Conservation (phyloP, 2,329 filamentous ascomycete species). For the Exophiala dermatitidis region DNA sequence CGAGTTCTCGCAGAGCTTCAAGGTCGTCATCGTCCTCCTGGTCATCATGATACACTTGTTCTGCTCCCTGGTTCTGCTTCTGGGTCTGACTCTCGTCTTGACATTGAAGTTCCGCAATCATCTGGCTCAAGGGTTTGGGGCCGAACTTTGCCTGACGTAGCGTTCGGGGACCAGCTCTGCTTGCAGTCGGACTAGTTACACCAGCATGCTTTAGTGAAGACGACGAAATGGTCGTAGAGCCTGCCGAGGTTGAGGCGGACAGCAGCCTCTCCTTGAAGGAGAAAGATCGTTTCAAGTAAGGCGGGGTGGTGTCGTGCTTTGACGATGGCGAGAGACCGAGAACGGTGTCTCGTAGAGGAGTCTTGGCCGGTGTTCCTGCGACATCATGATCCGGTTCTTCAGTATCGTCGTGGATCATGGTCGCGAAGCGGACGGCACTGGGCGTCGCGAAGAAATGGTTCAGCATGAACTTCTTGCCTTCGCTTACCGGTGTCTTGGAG, state of each 20-base stretch:
- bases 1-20: slow-evolving; percentile 40
- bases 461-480: slow-evolving; percentile 40
- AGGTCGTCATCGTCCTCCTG: slow-evolving; percentile 41
- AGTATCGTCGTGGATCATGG: slow-evolving; percentile 27
- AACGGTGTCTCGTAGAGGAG: slow-evolving; percentile 14
- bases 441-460: slow-evolving; percentile 42
- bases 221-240: background rate
- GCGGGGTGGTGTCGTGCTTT: slow-evolving; percentile 18
- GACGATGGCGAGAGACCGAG: slow-evolving; percentile 8
- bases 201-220: background rate
- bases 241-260: slow-evolving; percentile 17
- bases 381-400: slow-evolving; percentile 3
- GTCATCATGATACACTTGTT: slow-evolving; percentile 30
- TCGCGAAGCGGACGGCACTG: slow-evolving; percentile 38
- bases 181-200: slow-evolving; percentile 6
- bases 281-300: slow-evolving; percentile 24
- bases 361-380: slow-evolving; percentile 21
- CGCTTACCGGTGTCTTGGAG: slow-evolving; percentile 37
- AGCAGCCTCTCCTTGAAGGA: slow-evolving; percentile 27
- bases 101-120: slow-evolving; percentile 17
- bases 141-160: slow-evolving; percentile 10
- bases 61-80: background rate
- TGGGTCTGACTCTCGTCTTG: background rate
- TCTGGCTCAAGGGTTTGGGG: slow-evolving; percentile 21
- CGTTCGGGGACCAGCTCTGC: slow-evolving; percentile 13